Base-by-base conservation (phyloP, 495 filamentous ascomycete genomes). In the Trichoderma virens region DNA sequence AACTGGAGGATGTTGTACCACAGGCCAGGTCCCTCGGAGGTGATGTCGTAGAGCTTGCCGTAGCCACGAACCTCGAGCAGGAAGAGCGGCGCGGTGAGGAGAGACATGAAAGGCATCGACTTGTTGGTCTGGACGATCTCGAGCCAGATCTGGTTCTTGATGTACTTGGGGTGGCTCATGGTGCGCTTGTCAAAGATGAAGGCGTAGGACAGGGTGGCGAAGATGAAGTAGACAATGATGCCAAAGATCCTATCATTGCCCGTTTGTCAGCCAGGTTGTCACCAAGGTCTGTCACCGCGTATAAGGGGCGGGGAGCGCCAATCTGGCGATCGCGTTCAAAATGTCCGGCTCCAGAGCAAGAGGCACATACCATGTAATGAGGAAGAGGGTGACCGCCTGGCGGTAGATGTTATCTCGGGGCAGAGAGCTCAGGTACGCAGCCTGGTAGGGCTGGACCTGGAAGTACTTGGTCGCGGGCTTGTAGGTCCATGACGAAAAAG, bases 121-220 rank as follows among this genome's bases (percentile, higher is more conserved):
- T 65, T 66, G 74, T 86, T 83, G 65, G 93, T 84, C 75, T 97
- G 93, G 39, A 75, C 72, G 67, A 98, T 97, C 74, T 98, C 93
- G 72, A 92, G 82, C 60, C 82, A 76, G 41, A 98, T 88, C 75
- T 98, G 93, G 78, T 97, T 90, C 76, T 92, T 93, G 72, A 97
- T 89, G 75, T 92, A 98, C 74, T 95, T 96, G 41, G 93, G 93
- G 73, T 98, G 94, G 13, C 89, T 80, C 78, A 91, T 86, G 67
- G 90, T 93, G 23, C 85, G 82, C 73, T 98, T 92, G 77, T 98
- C 93, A 82, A 96, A 98, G 77, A 98, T 79, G 82, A 96, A 93
- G 70, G 88, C 64, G 79, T 96, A 98, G 34, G 92, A 96, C 31
- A 96, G 79, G 43, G 87, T 82, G 23, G 93, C 87, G 72, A 88